Evolutionary conservation across 352 stramenopile genomes (phyloP).

Genomic region (Phytopythium aichiense): DNA sequence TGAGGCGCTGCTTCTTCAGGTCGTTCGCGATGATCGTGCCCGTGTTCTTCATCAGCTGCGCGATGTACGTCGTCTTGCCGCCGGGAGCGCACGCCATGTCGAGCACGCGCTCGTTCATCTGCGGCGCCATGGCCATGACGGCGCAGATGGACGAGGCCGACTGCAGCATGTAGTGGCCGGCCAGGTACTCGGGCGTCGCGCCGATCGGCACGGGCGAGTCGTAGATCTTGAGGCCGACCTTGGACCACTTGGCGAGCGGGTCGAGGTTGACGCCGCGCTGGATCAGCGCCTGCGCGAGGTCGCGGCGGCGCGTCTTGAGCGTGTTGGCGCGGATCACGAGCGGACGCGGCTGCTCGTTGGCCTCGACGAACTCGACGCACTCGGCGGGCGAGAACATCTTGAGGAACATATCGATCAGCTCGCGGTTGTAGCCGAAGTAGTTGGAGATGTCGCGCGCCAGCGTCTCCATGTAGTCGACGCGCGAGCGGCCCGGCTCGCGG

Average conservation of each 20-base stretch:
- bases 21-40: constrained; percentile 99
- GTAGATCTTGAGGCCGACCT: constrained; percentile 99
- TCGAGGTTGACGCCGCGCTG: constrained; percentile 98
- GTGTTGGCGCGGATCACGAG: constrained; percentile 99
- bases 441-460: constrained; percentile 91
- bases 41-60: constrained; percentile 99
- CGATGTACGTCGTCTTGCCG: constrained; percentile 99
- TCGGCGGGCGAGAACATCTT: constrained; percentile 98
- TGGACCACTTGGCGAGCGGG: constrained; percentile 98
- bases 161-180: constrained; percentile 99
- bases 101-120: constrained; percentile 96
- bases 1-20: constrained; percentile 96
- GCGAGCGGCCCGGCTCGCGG: constrained; percentile 88
- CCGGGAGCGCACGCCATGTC: constrained; percentile 98
- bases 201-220: constrained; percentile 98
- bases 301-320: constrained; percentile 97
- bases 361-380: constrained; percentile 98
- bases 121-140: constrained; percentile 96
- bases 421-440: constrained; percentile 98
- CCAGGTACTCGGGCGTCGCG: constrained; percentile 99
- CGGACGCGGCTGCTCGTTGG: constrained; percentile 96
- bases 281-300: constrained; percentile 97
- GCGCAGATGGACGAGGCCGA: constrained; percentile 98
- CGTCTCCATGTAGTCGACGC: constrained; percentile 95
- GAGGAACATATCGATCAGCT: constrained; percentile 97